A percentile compares a stretch with the other conserved stretches of the same genome.
Evolutionary conservation across 176 grass and related monocot species (phyloP).

Genomic region (Areca catechu): DNA sequence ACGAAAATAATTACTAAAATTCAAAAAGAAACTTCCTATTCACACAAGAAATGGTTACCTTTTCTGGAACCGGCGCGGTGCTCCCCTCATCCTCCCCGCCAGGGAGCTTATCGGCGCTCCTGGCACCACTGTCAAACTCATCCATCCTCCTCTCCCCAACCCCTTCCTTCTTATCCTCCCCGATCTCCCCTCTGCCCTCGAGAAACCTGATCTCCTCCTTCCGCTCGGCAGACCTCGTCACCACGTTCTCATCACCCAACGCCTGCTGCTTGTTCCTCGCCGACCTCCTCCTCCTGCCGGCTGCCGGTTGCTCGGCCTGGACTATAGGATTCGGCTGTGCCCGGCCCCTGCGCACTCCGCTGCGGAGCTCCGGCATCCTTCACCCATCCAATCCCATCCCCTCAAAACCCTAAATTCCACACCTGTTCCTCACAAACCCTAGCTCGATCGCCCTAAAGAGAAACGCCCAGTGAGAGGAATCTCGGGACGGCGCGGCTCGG

Average conservation of each 20-base stretch:
- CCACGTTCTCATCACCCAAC: no score
- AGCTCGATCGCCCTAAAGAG: no score
- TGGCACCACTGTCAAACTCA: constrained; percentile 43
- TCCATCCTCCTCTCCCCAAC: constrained; percentile 40
- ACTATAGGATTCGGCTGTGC: constrained; percentile 3
- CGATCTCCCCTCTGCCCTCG: not conserved
- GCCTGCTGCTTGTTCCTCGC: not conserved
- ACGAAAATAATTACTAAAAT: no score
- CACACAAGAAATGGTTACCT: constrained; percentile 27
- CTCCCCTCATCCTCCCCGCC: constrained; percentile 50
- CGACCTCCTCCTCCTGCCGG: not conserved
- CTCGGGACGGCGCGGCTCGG: no score
- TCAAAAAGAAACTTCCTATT: no score
- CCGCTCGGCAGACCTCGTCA: constrained; percentile 5
- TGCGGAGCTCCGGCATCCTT: constrained; percentile 17
- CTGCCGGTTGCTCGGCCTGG: not conserved
- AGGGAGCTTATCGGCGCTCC: constrained; percentile 35
- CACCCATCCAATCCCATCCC: not conserved
- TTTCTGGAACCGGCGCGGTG: constrained; percentile 60
- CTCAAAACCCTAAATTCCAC: no score
- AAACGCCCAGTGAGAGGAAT: no score
- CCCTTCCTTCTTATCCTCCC: no score
- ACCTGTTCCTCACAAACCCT: no score
- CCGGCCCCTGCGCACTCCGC: not conserved
- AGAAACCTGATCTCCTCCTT: constrained; percentile 15